phyloP scores from a whole-genome alignment of 805 yeast species.

The Wickerhamomyces xylosicus region DNA sequence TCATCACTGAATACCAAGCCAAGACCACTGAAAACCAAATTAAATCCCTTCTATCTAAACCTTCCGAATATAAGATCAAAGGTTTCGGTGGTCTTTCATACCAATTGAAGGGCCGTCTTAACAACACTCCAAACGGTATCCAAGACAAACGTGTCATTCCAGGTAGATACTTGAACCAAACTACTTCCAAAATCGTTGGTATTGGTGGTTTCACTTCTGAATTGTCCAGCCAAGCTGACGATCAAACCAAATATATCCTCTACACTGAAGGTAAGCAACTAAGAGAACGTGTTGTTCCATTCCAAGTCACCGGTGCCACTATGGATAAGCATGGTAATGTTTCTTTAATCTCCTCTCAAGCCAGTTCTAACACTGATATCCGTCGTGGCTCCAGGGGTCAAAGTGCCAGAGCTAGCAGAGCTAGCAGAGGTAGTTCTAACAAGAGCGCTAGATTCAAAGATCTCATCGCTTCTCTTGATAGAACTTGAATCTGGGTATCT shows the following conservation, averaged over 20 bases:
- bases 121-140: constrained; percentile 64
- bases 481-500: too few relatives aligned
- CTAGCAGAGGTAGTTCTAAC: too few relatives aligned
- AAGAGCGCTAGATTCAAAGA: too few relatives aligned
- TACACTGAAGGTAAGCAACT: constrained; percentile 28
- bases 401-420: too few relatives aligned
- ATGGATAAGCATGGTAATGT: constrained; percentile 28
- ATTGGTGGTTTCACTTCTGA: constrained; percentile 45
- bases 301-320: constrained; percentile 27
- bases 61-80: constrained; percentile 25
- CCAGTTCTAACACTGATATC: too few relatives aligned
- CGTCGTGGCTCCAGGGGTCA: too few relatives aligned
- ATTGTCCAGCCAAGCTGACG: constrained; percentile 20
- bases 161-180: constrained; percentile 50
- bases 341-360: not conserved
- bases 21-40: constrained; percentile 3
- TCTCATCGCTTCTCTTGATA: too few relatives aligned
- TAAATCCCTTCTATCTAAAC: constrained; percentile 3
- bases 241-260: constrained; percentile 23
- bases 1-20: constrained; percentile 20
- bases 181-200: constrained; percentile 31
- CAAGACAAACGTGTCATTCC: constrained; percentile 44
- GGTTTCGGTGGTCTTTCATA: constrained; percentile 78
- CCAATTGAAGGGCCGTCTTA: constrained; percentile 53
- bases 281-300: constrained; percentile 35